Conservation (phyloP, 208 protist species). For the Wallacemonas collosoma region DNA sequence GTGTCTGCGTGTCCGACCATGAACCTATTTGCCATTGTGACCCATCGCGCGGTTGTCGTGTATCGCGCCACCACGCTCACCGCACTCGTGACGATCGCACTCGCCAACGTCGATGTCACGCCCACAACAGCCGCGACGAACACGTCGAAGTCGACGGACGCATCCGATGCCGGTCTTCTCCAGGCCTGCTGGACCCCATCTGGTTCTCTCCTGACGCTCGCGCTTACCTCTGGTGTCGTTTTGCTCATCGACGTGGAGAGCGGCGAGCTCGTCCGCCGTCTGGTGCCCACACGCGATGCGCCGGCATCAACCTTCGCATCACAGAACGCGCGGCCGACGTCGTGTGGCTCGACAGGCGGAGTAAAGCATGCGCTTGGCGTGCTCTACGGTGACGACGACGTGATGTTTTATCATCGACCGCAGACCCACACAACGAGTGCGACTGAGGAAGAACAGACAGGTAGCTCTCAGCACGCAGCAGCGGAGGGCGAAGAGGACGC, state of each 20-base stretch:
- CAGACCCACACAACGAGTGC: too few relatives aligned
- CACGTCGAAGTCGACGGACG: background rate
- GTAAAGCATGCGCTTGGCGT: too few relatives aligned
- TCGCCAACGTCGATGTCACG: conserved; percentile 19
- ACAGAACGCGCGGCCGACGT: too few relatives aligned
- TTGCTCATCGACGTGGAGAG: conserved; percentile 75
- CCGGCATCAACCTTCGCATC: too few relatives aligned
- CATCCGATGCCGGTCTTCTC: conserved; percentile 17
- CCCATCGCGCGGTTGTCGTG: conserved; percentile 44
- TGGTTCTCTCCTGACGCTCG: conserved; percentile 66
- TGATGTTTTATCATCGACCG: too few relatives aligned
- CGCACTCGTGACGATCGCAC: conserved; percentile 51
- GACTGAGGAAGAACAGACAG: too few relatives aligned
- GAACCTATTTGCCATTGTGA: conserved; percentile 80
- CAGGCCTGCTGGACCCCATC: conserved; percentile 69
- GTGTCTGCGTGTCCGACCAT: conserved; percentile 76
- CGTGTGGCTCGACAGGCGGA: too few relatives aligned
- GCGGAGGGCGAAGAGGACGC: background rate
- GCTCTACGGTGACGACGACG: too few relatives aligned
- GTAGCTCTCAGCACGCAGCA: too few relatives aligned
- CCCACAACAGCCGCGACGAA: background rate
- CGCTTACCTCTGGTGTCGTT: conserved; percentile 45
- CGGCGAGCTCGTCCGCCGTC: conserved; percentile 55
- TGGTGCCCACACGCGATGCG: conserved; percentile 29
- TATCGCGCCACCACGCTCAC: conserved; percentile 84